Evolutionary conservation across 495 filamentous ascomycete genomes (phyloP).

Genomic region (Annulohypoxylon bovei): DNA sequence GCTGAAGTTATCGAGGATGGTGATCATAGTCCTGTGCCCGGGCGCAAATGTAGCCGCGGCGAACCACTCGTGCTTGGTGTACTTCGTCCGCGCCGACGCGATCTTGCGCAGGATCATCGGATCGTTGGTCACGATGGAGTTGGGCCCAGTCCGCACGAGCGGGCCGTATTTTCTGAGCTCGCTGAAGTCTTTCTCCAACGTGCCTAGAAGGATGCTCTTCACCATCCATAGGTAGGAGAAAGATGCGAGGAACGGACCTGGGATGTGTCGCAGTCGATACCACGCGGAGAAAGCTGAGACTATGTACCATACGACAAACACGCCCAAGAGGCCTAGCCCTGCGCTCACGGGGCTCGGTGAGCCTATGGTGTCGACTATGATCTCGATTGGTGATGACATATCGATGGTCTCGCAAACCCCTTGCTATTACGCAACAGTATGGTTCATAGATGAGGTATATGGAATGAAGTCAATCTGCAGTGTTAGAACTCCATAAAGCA

Average conservation of each 20-base stretch:
- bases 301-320: slow-evolving; percentile 13
- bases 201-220: slow-evolving; percentile 8
- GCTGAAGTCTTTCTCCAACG: neutral
- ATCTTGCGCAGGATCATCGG: slow-evolving; percentile 17
- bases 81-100: slow-evolving; percentile 9
- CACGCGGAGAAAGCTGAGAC: slow-evolving; percentile 28
- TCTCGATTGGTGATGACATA: neutral
- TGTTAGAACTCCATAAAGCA: neutral
- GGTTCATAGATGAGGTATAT: neutral
- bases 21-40: neutral
- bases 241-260: slow-evolving; percentile 36
- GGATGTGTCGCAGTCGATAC: slow-evolving; percentile 42
- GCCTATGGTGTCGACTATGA: neutral
- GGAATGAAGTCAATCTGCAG: neutral
- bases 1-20: neutral
- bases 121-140: slow-evolving; percentile 47
- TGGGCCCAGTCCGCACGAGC: slow-evolving; percentile 43
- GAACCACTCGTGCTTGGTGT: slow-evolving; percentile 23
- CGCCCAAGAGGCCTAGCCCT: neutral
- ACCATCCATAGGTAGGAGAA: slow-evolving; percentile 40
- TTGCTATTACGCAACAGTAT: neutral
- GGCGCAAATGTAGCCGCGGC: neutral
- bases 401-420: neutral
- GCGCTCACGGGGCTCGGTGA: neutral
- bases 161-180: slow-evolving; percentile 1